phyloP scores from a whole-genome alignment of 225 moss, liverwort and hornwort species.

The Sphagnum contortum region DNA sequence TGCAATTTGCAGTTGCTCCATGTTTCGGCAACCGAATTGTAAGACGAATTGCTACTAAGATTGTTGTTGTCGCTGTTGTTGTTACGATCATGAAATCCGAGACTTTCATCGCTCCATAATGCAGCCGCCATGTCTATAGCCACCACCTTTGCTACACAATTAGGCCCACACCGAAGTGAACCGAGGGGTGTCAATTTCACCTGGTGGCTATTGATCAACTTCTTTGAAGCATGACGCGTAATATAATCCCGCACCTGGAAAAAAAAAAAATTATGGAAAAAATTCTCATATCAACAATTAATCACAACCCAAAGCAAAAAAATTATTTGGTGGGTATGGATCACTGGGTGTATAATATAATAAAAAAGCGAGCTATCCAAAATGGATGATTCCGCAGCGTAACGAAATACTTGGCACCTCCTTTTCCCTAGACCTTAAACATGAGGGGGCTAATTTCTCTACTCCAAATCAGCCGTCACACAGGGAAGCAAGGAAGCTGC shows the following conservation, averaged over 20 bases:
- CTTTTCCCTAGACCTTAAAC: too few relatives aligned
- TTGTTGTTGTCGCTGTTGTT: neutral
- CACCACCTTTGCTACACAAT: conserved; percentile 18
- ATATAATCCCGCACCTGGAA: neutral
- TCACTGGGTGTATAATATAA: neutral
- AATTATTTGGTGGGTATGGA: neutral
- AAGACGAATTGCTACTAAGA: conserved; percentile 1
- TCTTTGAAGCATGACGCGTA: neutral
- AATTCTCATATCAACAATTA: too few relatives aligned
- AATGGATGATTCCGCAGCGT: too few relatives aligned
- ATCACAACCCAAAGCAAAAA: too few relatives aligned
- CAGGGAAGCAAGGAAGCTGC: too few relatives aligned
- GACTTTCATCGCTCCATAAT: too few relatives aligned
- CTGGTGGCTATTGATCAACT: conserved; percentile 5
- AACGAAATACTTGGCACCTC: too few relatives aligned
- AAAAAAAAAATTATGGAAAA: neutral
- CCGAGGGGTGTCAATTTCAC: conserved; percentile 33
- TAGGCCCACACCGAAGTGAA: conserved; percentile 32
- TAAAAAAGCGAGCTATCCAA: neutral
- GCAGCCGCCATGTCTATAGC: neutral
- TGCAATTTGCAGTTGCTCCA: conserved; percentile 4
- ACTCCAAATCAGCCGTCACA: too few relatives aligned
- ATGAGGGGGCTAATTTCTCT: too few relatives aligned
- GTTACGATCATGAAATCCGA: conserved; percentile 5
- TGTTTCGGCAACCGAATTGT: conserved; percentile 1